These are phyloP conservation scores for Larix kaempferi DNA, from an alignment of 75 land plant species.

Conservation along the genomic window DNA sequence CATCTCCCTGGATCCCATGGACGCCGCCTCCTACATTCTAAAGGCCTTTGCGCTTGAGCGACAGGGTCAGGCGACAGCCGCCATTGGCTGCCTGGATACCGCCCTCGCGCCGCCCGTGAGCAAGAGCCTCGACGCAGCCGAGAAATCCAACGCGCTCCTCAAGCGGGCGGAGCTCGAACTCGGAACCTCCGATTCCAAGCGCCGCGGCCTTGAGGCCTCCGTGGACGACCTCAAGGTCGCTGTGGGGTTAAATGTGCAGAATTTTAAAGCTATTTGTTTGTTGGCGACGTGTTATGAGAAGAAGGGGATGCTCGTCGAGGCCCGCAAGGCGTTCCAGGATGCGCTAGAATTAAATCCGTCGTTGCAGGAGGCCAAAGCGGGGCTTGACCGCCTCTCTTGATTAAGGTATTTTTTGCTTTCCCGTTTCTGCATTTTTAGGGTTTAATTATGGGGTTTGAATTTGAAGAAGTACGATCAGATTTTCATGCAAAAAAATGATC, in stretches of 20 bases:
- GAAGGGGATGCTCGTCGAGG: slow-evolving; percentile 47
- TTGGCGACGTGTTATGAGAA: slow-evolving; percentile 64
- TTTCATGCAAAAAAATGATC: too few relatives aligned
- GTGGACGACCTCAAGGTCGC: slow-evolving; percentile 46
- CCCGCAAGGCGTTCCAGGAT: slow-evolving; percentile 45
- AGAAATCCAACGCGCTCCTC: slow-evolving; percentile 58
- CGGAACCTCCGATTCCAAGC: background rate
- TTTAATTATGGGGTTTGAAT: background rate
- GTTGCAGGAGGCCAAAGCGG: slow-evolving; percentile 21
- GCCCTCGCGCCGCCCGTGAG: slow-evolving; percentile 57
- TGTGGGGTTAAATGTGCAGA: slow-evolving; percentile 34
- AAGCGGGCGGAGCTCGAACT: slow-evolving; percentile 62
- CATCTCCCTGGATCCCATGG: slow-evolving; percentile 52
- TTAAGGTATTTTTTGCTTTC: too few relatives aligned
- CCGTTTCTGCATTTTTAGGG: background rate
- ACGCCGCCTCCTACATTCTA: slow-evolving; percentile 83
- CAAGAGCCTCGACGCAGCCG: slow-evolving; percentile 33
- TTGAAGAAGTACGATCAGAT: too few relatives aligned
- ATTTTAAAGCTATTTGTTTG: slow-evolving; percentile 42
- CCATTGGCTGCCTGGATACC: slow-evolving; percentile 48
- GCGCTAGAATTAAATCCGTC: slow-evolving; percentile 27
- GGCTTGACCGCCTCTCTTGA: slow-evolving; percentile 16
- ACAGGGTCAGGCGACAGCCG: slow-evolving; percentile 52
- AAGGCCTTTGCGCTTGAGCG: slow-evolving; percentile 67
- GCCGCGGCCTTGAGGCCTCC: slow-evolving; percentile 39